A percentile compares a stretch with the other conserved stretches of the same genome.
Conservation (phyloP, 2,329 filamentous ascomycete species). For the Penicillium capsulatum region DNA sequence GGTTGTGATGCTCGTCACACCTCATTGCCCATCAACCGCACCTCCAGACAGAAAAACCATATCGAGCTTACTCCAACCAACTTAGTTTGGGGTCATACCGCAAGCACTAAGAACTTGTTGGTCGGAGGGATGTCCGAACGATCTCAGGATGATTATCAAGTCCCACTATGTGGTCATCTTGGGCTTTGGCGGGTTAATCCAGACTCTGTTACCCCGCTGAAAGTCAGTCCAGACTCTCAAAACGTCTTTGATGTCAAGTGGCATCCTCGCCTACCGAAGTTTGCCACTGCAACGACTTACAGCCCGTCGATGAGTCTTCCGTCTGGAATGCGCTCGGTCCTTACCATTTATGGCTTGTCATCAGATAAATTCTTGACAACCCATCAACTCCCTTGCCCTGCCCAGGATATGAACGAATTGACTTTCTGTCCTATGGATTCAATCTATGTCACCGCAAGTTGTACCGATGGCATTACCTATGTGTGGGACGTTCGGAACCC, state of each 20-base stretch:
- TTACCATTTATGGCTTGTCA: conserved; percentile 49
- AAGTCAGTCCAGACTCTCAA: conserved; percentile 46
- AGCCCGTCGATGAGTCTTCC: conserved; percentile 26
- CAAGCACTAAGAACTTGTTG: conserved; percentile 41
- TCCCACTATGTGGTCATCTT: conserved; percentile 48
- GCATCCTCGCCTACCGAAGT: conserved; percentile 48
- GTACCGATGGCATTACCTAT: conserved; percentile 57
- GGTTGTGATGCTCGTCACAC: conserved; percentile 20
- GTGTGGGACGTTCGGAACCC: conserved; percentile 56
- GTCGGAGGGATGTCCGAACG: conserved; percentile 54
- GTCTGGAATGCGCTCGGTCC: conserved; percentile 44
- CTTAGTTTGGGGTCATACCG: conserved; percentile 46
- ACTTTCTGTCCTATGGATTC: conserved; percentile 46
- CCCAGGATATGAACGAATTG: conserved; percentile 59
- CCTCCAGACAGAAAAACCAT: conserved; percentile 24
- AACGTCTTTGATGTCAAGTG: conserved; percentile 59
- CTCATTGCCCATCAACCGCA: conserved; percentile 24
- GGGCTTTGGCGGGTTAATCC: conserved; percentile 52
- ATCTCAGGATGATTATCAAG: conserved; percentile 28
- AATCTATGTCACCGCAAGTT: conserved; percentile 55
- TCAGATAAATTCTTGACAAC: conserved; percentile 1
- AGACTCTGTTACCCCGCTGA: conserved; percentile 30
- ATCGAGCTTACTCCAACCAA: conserved; percentile 43
- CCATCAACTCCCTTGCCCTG: conserved; percentile 52
- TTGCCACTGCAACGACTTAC: conserved; percentile 51